Conservation (phyloP, 2,329 filamentous ascomycete species). For the Penicillium rolfsii region DNA sequence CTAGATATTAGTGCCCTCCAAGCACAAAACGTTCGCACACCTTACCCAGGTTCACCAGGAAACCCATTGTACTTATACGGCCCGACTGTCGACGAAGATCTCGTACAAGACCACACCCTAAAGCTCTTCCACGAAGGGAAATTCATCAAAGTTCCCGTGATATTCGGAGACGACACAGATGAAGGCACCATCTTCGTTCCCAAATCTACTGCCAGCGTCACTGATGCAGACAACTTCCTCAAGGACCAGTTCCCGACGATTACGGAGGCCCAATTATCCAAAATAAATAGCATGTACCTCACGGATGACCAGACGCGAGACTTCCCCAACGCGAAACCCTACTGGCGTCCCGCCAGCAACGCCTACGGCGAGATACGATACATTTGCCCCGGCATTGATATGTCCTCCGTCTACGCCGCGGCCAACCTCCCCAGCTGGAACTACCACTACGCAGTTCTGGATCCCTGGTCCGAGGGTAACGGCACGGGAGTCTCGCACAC, state of each 20-base stretch:
- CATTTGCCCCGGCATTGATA: conserved; percentile 64
- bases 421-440: conserved; percentile 57
- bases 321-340: conserved; percentile 56
- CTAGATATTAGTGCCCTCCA: conserved; percentile 52
- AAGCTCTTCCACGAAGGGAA: conserved; percentile 52
- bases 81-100: conserved; percentile 55
- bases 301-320: conserved; percentile 47
- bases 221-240: conserved; percentile 59
- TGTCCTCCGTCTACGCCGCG: conserved; percentile 50
- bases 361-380: conserved; percentile 69
- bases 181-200: conserved; percentile 68
- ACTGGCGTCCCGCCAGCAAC: conserved; percentile 62
- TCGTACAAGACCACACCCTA: conserved; percentile 57
- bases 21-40: conserved; percentile 49
- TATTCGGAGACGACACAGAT: conserved; percentile 64
- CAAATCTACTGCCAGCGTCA: conserved; percentile 49
- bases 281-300: conserved; percentile 61
- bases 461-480: conserved; percentile 54
- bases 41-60: conserved; percentile 49
- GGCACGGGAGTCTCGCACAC: conserved; percentile 70
- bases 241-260: conserved; percentile 62
- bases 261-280: conserved; percentile 53
- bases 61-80: conserved; percentile 56
- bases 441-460: conserved; percentile 71
- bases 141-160: conserved; percentile 58